Evolutionary conservation across 108 stramenopile species (phyloP), one percentile per base, ranked within the genome.

Genomic region (Bacterosira constricta): DNA sequence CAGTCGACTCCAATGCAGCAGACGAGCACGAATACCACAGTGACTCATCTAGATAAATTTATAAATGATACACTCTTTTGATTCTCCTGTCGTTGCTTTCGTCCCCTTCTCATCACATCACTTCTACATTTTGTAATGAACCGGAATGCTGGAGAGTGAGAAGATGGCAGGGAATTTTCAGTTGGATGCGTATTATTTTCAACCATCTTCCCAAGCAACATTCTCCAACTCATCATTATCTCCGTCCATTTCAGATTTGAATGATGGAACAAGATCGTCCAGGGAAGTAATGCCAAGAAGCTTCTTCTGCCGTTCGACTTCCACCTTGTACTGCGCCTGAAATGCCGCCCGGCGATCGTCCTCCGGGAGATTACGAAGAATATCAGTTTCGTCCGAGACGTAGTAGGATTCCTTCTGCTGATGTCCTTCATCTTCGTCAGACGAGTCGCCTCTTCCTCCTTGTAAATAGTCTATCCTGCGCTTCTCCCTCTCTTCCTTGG

Each of bases 251-350:
- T 44, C 11, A 20, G 52, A 47, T 21, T 27, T 39, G 39, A 30
- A 71, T 50, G 64, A 31, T 32, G 67, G 11, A 21, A 39, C 39
- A 20, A 41, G 15, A 60, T 62, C 54, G 41, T 75, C 59, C 47
- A 64, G 37, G 4, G 61, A 71, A 29, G 35, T 27, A 25, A 79
- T 41, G 0, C 79, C 79, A 65, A 79, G 50, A 12, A 79, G 69
- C 11, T 73, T 71, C 38, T 79, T 83, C 63, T 76, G 91, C 31
- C 90, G 77, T 29, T 69, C 77, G 31, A 92, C 78, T 75, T 92
- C 89, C 32, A 80, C 71, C 61, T 88, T 88, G 69, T 95, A 95
- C 10, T 85, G 83, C 13, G 88, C 75, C 69, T 88, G 88, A 67
- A 95, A 95, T 2, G 86, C 78, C 12, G 80, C 75, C 56, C 69